phyloP scores from a whole-genome alignment of 2,329 filamentous ascomycete genomes.

The Ophioceras dolichostomum region DNA sequence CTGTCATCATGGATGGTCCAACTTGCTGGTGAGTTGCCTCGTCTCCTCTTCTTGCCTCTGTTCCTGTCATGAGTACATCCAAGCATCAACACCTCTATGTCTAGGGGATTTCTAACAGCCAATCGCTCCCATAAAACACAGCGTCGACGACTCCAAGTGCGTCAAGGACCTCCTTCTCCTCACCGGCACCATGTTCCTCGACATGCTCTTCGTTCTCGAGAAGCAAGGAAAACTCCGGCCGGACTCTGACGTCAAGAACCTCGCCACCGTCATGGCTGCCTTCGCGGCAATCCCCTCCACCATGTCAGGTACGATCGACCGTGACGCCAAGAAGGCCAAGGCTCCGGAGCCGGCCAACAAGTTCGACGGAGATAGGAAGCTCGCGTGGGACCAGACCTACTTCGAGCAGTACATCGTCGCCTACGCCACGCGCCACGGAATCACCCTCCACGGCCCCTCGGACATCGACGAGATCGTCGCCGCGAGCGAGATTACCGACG shows the following conservation, averaged over 20 bases:
- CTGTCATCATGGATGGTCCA: conserved; percentile 4
- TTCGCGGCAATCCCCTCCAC: no score
- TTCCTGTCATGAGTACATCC: not conserved
- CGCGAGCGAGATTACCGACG: conserved; percentile 8
- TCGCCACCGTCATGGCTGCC: conserved; percentile 24
- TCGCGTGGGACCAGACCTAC: conserved; percentile 8
- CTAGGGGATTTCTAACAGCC: no score
- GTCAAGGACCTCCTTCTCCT: conserved; percentile 10
- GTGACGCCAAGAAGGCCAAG: no score
- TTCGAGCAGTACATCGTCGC: conserved; percentile 19
- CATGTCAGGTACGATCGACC: no score
- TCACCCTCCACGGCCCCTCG: conserved; percentile 15
- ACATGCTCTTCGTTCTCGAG: conserved; percentile 24
- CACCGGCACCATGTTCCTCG: conserved; percentile 22
- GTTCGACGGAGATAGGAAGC: no score
- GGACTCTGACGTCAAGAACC: conserved; percentile 21
- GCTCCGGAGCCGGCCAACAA: conserved; percentile 6
- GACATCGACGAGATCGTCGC: conserved; percentile 13
- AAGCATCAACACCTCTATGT: not conserved
- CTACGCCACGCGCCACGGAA: conserved; percentile 20
- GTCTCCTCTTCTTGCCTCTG: not conserved
- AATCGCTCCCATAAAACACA: no score
- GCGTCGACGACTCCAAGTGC: conserved; percentile 15
- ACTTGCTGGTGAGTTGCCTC: conserved; percentile 10
- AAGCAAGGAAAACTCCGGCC: conserved; percentile 16